Evolutionary conservation across 345 rosid species (phyloP).

Genomic region (Linum lewisii): DNA sequence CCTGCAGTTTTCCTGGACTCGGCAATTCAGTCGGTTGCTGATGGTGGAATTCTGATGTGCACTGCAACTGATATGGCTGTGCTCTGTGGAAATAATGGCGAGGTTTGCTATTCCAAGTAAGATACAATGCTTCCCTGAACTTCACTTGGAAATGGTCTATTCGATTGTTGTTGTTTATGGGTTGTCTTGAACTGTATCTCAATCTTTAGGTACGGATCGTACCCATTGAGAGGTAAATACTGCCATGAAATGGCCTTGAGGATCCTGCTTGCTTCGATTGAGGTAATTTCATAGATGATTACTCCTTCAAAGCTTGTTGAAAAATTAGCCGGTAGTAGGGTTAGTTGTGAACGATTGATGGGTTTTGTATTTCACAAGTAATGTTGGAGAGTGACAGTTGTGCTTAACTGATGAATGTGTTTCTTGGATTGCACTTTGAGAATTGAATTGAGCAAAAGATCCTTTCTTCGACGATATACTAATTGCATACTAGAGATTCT

Average conservation of each 20-base stretch:
- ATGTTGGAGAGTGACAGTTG: too few relatives aligned
- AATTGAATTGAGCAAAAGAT: too few relatives aligned
- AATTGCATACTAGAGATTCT: slow-evolving; percentile 9
- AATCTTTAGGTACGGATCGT: slow-evolving; percentile 73
- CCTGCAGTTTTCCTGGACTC: slow-evolving; percentile 95
- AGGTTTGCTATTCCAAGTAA: slow-evolving; percentile 99
- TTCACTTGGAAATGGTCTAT: slow-evolving; percentile 4
- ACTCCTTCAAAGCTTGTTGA: too few relatives aligned
- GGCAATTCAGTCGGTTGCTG: slow-evolving; percentile 87
- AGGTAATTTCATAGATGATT: slow-evolving; percentile 62
- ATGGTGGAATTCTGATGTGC: slow-evolving; percentile 96
- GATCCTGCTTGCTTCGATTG: slow-evolving; percentile 89
- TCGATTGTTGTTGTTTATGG: slow-evolving; percentile 10
- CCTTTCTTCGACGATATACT: not conserved
- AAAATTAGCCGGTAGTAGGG: not conserved
- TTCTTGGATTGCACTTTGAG: too few relatives aligned
- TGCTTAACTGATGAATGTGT: not conserved
- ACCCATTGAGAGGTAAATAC: slow-evolving; percentile 91
- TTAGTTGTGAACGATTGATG: not conserved
- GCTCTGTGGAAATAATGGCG: slow-evolving; percentile 94
- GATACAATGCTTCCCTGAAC: slow-evolving; percentile 18
- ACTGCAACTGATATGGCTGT: slow-evolving; percentile 99
- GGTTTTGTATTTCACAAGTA: not conserved
- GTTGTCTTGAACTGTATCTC: slow-evolving; percentile 14
- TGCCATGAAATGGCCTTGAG: slow-evolving; percentile 99